Evolutionary conservation across 2,329 filamentous ascomycete genomes (phyloP), one percentile per base, ranked within the genome.

Genomic region (Xylariaceae sp.): DNA sequence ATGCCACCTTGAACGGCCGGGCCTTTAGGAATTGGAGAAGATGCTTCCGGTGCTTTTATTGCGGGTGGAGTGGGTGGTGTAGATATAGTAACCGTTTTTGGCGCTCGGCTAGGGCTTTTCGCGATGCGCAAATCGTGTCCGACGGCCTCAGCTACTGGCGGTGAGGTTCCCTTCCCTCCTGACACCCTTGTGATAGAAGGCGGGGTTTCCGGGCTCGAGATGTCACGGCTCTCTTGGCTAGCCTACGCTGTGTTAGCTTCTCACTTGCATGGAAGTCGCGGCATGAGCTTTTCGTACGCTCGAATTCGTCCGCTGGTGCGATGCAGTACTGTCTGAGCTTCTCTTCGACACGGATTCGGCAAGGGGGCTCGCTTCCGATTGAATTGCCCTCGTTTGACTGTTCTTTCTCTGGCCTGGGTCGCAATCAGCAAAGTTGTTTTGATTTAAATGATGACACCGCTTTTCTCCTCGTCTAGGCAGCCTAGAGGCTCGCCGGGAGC

Each of bases 161-260:
- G 33, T 6, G 45, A 53, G 19, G 42, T 45, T 41, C 41, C 14
- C 48, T 49, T 52, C 32, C 18, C 36, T 36, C 40, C 5, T 27
- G 48, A 15, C 11, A 39, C 36, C 44, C 46, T 38, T 45, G 48
- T 30, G 36, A 39, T 31, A 12, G 36, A 45, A 44, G 50, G 36
- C 19, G 51, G 43, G 30, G 54, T 55, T 22, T 41, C 42, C 32
- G 54, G 48, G 45, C 35, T 43, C 14, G 48, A 45, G 30, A 31
- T 45, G 36, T 57, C 55, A 47, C 47, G 53, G 44, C 56, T 62
- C 15, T 61, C 58, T 42, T 55, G 57, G 46, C 56, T 62, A 15
- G 56, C 45, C 61, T 63, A 42, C 18, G 39, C 6, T 7, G 3
- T 38, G 33, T 51, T 36, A 53, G 50, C n/a, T 15, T 41, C 7